Conservation (phyloP, 2,329 filamentous ascomycete genomes). For the Cercospora canescens region DNA sequence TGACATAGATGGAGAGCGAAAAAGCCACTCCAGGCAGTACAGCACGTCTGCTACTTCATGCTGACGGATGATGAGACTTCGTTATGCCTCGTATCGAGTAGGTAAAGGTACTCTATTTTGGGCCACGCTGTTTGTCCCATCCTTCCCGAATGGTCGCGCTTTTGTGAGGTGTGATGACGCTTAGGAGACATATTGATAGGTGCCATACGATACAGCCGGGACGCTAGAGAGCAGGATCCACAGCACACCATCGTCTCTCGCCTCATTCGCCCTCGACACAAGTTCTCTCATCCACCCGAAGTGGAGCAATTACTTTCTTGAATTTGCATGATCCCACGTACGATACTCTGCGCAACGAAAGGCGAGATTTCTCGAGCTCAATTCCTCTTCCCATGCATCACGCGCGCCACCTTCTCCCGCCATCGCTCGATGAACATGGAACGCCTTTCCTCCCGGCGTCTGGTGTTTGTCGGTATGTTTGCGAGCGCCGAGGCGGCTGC, state of each 20-base stretch:
- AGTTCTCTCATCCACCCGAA: too few relatives aligned
- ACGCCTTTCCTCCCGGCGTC: neutral
- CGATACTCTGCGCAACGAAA: neutral
- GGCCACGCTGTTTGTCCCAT: neutral
- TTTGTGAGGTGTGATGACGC: neutral
- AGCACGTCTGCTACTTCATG: conserved; percentile 5
- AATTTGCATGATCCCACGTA: too few relatives aligned
- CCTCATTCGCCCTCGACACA: neutral
- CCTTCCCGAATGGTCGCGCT: neutral
- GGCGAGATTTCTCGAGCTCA: neutral
- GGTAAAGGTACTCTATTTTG: neutral
- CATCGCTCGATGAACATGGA: neutral
- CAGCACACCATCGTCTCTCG: neutral
- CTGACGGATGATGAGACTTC: neutral
- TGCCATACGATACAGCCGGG: neutral
- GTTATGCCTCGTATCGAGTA: neutral
- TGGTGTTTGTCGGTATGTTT: neutral
- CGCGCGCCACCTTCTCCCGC: neutral
- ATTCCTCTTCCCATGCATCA: neutral
- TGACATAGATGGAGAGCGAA: neutral
- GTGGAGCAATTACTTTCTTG: too few relatives aligned
- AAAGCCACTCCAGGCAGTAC: neutral
- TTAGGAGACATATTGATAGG: neutral
- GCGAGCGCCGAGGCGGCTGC: neutral
- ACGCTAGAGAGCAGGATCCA: neutral